Evolutionary conservation across 23 red algal genomes (phyloP).

Genomic region (Agarophyton chilense): DNA sequence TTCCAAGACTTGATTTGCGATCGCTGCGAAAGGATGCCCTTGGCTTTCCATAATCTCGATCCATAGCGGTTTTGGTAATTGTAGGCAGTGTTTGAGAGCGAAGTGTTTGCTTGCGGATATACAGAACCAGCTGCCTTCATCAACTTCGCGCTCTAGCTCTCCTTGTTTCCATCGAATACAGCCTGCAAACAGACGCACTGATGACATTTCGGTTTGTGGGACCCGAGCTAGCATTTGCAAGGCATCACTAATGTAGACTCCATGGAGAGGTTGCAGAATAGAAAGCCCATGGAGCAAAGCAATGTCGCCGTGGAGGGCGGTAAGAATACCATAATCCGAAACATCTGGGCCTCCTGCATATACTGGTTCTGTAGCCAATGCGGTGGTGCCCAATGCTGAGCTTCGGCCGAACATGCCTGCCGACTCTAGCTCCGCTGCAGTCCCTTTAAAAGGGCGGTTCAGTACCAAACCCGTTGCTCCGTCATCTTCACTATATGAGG

Average conservation of each 20-base stretch:
- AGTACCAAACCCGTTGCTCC: constrained; percentile 59
- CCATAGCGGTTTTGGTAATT: constrained; percentile 62
- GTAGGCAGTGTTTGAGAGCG: constrained; percentile 59
- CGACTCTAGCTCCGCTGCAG: constrained; percentile 26
- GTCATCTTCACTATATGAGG: not conserved
- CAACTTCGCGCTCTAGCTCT: constrained; percentile 55
- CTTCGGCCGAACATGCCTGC: constrained; percentile 56
- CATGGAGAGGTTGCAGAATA: constrained; percentile 47
- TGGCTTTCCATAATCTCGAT: constrained; percentile 54
- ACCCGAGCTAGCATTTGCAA: not conserved
- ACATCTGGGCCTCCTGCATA: constrained; percentile 55
- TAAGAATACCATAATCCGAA: constrained; percentile 21
- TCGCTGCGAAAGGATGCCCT: constrained; percentile 31
- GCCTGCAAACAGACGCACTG: constrained; percentile 51
- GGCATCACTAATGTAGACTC: constrained; percentile 37
- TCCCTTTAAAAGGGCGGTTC: constrained; percentile 55
- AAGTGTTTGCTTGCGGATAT: constrained; percentile 53
- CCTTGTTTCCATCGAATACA: constrained; percentile 55
- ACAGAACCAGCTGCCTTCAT: constrained; percentile 58
- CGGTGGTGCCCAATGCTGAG: not conserved
- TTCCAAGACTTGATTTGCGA: constrained; percentile 41
- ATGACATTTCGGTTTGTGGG: not conserved
- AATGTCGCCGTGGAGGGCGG: constrained; percentile 8
- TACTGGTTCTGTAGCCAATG: constrained; percentile 24
- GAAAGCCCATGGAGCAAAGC: constrained; percentile 3